A percentile compares a stretch with the other conserved stretches of the same genome.
Evolutionary conservation across 1,139 yeast species (phyloP).

Genomic region (Nematodospora anomalae): DNA sequence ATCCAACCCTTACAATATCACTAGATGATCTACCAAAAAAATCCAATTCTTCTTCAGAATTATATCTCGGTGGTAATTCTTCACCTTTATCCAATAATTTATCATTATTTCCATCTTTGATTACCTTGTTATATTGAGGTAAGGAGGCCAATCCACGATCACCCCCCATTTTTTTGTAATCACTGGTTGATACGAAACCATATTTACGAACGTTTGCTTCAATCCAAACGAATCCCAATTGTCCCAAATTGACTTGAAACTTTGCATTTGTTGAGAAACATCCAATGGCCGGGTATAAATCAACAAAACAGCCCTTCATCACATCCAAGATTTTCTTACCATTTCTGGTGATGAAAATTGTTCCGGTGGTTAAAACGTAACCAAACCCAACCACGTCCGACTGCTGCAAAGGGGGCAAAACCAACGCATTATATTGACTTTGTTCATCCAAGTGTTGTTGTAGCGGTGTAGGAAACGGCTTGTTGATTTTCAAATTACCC

Average conservation of each 20-base stretch:
- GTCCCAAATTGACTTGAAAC: slow-evolving; percentile 85
- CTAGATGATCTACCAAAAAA: slow-evolving; percentile 54
- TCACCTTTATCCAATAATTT: slow-evolving; percentile 70
- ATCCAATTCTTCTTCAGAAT: slow-evolving; percentile 59
- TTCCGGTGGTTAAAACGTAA: slow-evolving; percentile 74
- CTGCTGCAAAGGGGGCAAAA: slow-evolving; percentile 72
- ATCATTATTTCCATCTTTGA: slow-evolving; percentile 29
- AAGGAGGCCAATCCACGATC: slow-evolving; percentile 46
- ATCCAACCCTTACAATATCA: slow-evolving; percentile 21
- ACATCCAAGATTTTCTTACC: slow-evolving; percentile 87
- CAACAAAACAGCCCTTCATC: slow-evolving; percentile 73
- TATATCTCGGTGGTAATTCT: slow-evolving; percentile 65
- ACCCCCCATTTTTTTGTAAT: slow-evolving; percentile 40
- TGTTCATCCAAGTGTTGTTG: slow-evolving; percentile 52
- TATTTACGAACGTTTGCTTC: slow-evolving; percentile 94
- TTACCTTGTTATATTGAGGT: slow-evolving; percentile 36
- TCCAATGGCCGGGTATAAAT: slow-evolving; percentile 89
- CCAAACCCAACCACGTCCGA: slow-evolving; percentile 96
- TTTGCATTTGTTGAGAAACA: slow-evolving; percentile 69
- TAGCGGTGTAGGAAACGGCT: slow-evolving; percentile 60
- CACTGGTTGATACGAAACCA: slow-evolving; percentile 77
- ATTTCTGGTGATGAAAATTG: slow-evolving; percentile 85
- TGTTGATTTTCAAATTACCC: slow-evolving; percentile 78
- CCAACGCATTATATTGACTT: slow-evolving; percentile 55
- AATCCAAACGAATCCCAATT: slow-evolving; percentile 87